Base-by-base conservation (phyloP, 768 basidiomycete genomes). In the Podaxis rugospora region DNA sequence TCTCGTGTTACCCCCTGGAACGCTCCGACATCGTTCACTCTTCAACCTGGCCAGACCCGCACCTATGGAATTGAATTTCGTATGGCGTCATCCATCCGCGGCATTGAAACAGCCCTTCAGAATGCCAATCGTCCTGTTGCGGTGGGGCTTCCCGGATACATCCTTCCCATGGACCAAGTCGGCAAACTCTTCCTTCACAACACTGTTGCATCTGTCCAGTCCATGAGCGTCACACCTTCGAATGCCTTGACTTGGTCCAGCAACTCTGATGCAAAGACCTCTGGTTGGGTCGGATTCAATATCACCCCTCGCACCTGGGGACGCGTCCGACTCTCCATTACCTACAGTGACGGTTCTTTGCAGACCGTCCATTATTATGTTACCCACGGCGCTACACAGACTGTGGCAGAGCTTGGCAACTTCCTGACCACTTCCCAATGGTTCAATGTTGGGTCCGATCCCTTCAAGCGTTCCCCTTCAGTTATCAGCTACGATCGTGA, bases 381-480 rank as follows among this genome's bases (percentile, higher is more conserved):
- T 7, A 81, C 81, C 3, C 76, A 82, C 51, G 73, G 73, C 4
- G 80, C 81, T 5, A 75, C 78, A 0, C 69, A 78, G 55, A 72
- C 72, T 16, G 69, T 85, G 27, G 70, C 76, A n/a, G 73, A 84
- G 65, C 71, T 85, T 1, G 83, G 83, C 14, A 76, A 76, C 59
- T 85, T 85, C 71, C 68, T 84, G 59, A 82, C 81, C 18, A 83
- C 80, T 2, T 71, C 72, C 2, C 82, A 83, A 60, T 85, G 83
- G 83, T 84, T 81, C 67, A 73, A 76, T 52, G 75, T 78, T 13
- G 62, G 76, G 1, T 70, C 75, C 0, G 83, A 85, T 63, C 82
- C 83, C 0, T 85, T 85, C 74, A 71, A 70, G 46, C 72, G 83
- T 14, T 81, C 83, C 6, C 83, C 83, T 7, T 80, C 80, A 4